Percentiles rank a stretch among this genome's conserved stretches.
phyloP scores from a whole-genome alignment of 202 grass and related monocot species.

The Panicum hallii region DNA sequence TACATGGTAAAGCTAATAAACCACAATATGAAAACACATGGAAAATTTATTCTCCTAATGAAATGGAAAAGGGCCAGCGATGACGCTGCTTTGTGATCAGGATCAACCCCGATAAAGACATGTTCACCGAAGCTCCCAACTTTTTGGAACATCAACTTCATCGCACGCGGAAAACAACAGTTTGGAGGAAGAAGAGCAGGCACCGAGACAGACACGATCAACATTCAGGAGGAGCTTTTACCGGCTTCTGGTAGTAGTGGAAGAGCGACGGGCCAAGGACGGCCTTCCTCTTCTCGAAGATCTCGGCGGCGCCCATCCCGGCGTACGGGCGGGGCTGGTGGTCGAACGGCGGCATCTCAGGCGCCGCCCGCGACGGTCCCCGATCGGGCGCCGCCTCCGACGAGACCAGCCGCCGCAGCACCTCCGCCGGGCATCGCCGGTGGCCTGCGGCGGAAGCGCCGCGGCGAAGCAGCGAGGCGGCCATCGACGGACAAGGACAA shows the following conservation, averaged over 20 bases:
- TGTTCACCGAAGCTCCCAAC: not conserved
- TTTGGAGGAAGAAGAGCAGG: not conserved
- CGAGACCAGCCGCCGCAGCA: constrained; percentile 57
- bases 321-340: constrained; percentile 69
- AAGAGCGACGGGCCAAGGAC: constrained; percentile 89
- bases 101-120: not conserved
- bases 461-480: constrained; percentile 45
- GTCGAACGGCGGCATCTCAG: constrained; percentile 76
- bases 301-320: constrained; percentile 66
- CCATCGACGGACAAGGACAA: constrained; percentile 39
- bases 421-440: constrained; percentile 37
- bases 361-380: constrained; percentile 30
- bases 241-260: constrained; percentile 98
- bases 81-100: not conserved
- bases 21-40: not conserved
- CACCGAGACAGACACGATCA: constrained; percentile 6
- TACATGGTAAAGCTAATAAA: constrained; percentile 18
- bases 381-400: constrained; percentile 51
- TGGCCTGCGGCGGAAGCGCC: constrained; percentile 20
- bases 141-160: not conserved
- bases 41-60: not conserved
- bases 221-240: constrained; percentile 18
- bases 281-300: constrained; percentile 75
- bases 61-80: not conserved
- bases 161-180: not conserved